Evolutionary conservation across 108 stramenopile genomes (phyloP), one percentile per base, ranked within the genome.

Genomic region (Hondaea fermentalgiana): DNA sequence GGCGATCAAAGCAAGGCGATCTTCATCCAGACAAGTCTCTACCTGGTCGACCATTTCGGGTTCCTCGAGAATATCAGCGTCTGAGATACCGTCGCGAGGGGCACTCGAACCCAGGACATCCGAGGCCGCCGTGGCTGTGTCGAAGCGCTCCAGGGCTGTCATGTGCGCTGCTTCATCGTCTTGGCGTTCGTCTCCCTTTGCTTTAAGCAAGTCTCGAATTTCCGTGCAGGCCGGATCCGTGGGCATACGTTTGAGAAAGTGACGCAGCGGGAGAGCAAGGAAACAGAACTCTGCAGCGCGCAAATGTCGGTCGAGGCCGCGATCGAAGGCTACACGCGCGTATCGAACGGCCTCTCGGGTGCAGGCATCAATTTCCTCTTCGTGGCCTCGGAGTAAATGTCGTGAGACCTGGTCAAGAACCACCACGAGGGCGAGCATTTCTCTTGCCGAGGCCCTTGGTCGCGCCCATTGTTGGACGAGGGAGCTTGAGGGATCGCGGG

Each of bases 361-460:
- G 76, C 76, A 83, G 14, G 45, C 49, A 35, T 83, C 51, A 23
- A 83, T 23, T 6, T 87, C 57, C 58, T 59, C 87, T 28, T 87
- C 60, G 14, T 35, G 14, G 42, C n/a, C 88, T 10, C 93, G 91
- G 58, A 72, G 91, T 8, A 92, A 19, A 47, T 93, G 93, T 60
- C 93, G 53, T 44, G 93, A 89, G 42, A 93, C 91, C 55, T 93
- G 93, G 47, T 93, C 93, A 5, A 93, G 83, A 51, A 93, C 88
- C 19, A 93, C 23, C 58, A 93, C 89, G 19, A 93, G 72, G 10
- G 93, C 91, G 17, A 93, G 47, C 17, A 60, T 25, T 8, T 87
- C 58, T n/a, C 90, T 60, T 44, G 91, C 90, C 25, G 76, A 83
- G 6, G 49, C 76, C 14, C 28, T 12, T 14, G 59, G 29, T 10